Evolutionary conservation across 805 yeast genomes (phyloP), one percentile per base, ranked within the genome.

Genomic region (Candida montana): DNA sequence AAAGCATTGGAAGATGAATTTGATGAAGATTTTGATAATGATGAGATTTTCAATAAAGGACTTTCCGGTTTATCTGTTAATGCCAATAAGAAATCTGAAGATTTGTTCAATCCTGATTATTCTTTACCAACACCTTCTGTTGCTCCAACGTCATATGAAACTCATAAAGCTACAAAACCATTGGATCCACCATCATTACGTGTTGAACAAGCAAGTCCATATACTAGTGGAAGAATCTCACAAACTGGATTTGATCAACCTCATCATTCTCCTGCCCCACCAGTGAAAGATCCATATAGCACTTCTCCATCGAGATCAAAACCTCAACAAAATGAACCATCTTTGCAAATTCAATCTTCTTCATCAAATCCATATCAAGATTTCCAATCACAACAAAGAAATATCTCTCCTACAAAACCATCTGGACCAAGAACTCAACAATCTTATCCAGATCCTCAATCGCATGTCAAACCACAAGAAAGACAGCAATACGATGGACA

Each of bases 21-120:
- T 11, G 59, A 57, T 37, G 61, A 55, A 32, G 54, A 53, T 42
- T 52, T 54, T 37, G 59, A 56, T 23, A 49, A 53, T 34, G 62
- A 53, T 33, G 57, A 54, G 7, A 55, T 52, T 26, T 52, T 54
- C 42, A 45, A 50, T 24, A 55, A 53, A 23, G 60, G 54, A 7
- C 34, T 50, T 20, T 46, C 56, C 23, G 55, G 57, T 13, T 30
- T 46, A 40, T 45, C 47, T 21, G 45, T 41, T 5, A 40, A 41
- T 7, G 39, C 37, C 16, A 40, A 21, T 28, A 42, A 26, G 12
- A 30, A 3, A 12, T 27, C 24, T 46, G 39, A 46, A 35, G 50
- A 64, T 38, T 33, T 50, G 8, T 53, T 61, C 45, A 60, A 59
- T 33, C 59, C 58, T 28, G 59, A 53, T 36, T 57, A 61, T 33